Percentiles rank a stretch among this genome's conserved stretches.
Evolutionary conservation across 192 early-diverging fungal genomes (phyloP).

Genomic region (Chytriomyces sp.): DNA sequence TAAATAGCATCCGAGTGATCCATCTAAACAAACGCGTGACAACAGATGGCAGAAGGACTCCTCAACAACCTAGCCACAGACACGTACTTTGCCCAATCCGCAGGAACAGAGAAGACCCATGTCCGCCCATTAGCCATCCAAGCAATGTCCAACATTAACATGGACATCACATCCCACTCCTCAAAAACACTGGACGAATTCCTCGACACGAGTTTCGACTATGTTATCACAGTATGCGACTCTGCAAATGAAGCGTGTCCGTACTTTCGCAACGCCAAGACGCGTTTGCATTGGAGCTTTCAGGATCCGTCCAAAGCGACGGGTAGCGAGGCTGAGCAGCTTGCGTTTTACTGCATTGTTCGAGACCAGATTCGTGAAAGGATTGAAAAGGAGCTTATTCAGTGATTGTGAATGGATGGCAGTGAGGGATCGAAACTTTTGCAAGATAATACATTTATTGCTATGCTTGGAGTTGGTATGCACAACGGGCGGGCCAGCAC

Average conservation of each 20-base stretch:
- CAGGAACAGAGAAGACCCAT: slow-evolving; percentile 41
- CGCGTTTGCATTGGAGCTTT: slow-evolving; percentile 43
- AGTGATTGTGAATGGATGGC: background rate
- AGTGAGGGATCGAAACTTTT: background rate
- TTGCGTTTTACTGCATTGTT: slow-evolving; percentile 26
- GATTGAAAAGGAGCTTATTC: slow-evolving; percentile 31
- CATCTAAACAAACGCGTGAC: background rate
- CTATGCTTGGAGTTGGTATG: background rate
- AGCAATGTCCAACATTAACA: slow-evolving; percentile 34
- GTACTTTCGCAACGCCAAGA: slow-evolving; percentile 29
- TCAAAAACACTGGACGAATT: slow-evolving; percentile 43
- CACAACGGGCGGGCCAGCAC: background rate
- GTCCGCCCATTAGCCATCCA: slow-evolving; percentile 41
- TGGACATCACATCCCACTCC: slow-evolving; percentile 38
- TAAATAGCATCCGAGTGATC: background rate
- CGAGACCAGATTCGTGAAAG: slow-evolving; percentile 38
- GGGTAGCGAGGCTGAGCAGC: slow-evolving; percentile 42
- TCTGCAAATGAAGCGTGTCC: slow-evolving; percentile 44
- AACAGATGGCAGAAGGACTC: slow-evolving; percentile 39
- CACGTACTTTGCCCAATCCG: slow-evolving; percentile 29
- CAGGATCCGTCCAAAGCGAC: slow-evolving; percentile 41
- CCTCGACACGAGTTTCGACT: slow-evolving; percentile 36
- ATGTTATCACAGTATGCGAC: slow-evolving; percentile 45
- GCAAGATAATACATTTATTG: background rate
- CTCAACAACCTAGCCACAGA: slow-evolving; percentile 14